phyloP scores from a whole-genome alignment of 2,329 filamentous ascomycete species.

The Coleophoma crateriformis region DNA sequence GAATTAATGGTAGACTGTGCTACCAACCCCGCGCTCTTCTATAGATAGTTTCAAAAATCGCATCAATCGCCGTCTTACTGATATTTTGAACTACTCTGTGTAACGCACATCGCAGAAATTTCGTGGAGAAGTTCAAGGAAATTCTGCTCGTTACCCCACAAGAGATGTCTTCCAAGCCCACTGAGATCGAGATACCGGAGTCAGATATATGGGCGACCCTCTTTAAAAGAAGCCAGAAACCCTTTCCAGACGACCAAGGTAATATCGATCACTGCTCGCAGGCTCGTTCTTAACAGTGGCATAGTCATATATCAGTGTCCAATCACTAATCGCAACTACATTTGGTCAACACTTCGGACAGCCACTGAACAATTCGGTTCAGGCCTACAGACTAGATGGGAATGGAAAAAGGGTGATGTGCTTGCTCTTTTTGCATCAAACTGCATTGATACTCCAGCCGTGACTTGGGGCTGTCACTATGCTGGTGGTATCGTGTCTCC shows the following conservation, averaged over 20 bases:
- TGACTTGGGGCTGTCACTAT: constrained; percentile 75
- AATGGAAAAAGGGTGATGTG: constrained; percentile 76
- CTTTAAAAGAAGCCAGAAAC: background rate
- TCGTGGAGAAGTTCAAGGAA: too few relatives aligned
- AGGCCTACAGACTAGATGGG: constrained; percentile 66
- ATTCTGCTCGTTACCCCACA: background rate
- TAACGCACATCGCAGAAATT: too few relatives aligned
- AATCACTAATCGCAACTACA: background rate
- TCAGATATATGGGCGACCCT: background rate
- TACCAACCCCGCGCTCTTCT: background rate
- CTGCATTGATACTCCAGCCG: constrained; percentile 69
- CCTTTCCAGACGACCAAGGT: constrained; percentile 1
- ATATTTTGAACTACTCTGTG: too few relatives aligned
- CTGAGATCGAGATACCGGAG: background rate
- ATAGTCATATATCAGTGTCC: background rate
- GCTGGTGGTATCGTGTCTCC: constrained; percentile 72
- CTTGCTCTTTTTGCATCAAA: constrained; percentile 78
- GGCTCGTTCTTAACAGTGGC: too few relatives aligned
- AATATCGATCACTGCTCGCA: background rate
- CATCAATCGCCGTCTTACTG: too few relatives aligned
- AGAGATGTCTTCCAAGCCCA: background rate
- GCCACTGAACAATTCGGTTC: constrained; percentile 53
- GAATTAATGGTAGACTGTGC: background rate
- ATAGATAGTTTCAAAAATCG: too few relatives aligned
- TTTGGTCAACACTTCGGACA: background rate